Evolutionary conservation across 805 yeast species (phyloP).

Genomic region (Metschnikowia colocasiae): DNA sequence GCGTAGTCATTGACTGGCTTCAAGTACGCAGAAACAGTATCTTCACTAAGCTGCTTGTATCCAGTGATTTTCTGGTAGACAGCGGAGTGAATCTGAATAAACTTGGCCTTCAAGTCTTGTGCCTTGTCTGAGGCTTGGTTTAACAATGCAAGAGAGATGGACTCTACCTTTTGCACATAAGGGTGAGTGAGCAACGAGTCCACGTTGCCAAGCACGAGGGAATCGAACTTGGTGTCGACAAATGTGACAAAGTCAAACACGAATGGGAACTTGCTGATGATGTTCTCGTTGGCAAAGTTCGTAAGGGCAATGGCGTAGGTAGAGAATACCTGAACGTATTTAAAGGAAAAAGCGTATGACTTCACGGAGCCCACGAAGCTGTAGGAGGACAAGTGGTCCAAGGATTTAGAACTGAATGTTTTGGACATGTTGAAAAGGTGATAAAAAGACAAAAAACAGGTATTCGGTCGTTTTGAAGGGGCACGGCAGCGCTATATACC

Average conservation of each 20-base stretch:
- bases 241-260: constrained; percentile 18
- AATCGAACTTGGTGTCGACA: constrained; percentile 24
- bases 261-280: constrained; percentile 21
- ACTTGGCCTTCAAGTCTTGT: constrained; percentile 8
- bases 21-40: constrained; percentile 17
- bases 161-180: constrained; percentile 11
- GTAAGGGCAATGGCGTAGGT: constrained; percentile 22
- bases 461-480: not conserved
- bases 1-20: constrained; percentile 28
- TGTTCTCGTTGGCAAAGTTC: constrained; percentile 21
- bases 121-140: constrained; percentile 10
- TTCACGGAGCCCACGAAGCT: constrained; percentile 23
- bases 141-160: constrained; percentile 6
- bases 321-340: constrained; percentile 23
- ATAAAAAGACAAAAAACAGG: not conserved
- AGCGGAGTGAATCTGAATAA: constrained; percentile 9
- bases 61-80: constrained; percentile 6
- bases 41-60: constrained; percentile 15
- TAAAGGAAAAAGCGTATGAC: constrained; percentile 25
- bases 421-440: constrained; percentile 15
- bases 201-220: constrained; percentile 21
- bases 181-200: constrained; percentile 19
- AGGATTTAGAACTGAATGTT: constrained; percentile 31
- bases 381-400: constrained; percentile 33
- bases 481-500: not conserved